Conservation (phyloP, 805 yeast genomes). For the Dipodascopsis uninucleata region DNA sequence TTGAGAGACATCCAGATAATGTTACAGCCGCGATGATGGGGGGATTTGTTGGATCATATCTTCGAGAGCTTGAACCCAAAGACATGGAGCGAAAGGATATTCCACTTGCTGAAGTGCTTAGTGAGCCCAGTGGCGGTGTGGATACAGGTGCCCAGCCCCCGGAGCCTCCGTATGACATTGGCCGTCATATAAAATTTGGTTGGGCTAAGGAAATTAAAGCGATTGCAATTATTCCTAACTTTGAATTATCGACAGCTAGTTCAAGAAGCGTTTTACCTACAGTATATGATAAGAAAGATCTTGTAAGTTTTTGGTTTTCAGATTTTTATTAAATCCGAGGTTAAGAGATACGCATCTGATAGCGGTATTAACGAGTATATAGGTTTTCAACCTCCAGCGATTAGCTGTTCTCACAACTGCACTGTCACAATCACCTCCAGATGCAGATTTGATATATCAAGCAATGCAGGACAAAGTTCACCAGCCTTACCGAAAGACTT, state of each 20-base stretch:
- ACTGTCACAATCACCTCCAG: constrained; percentile 77
- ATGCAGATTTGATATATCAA: constrained; percentile 76
- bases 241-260: constrained; percentile 89
- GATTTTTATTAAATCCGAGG: neutral
- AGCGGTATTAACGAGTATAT: neutral
- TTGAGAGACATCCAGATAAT: constrained; percentile 97
- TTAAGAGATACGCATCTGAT: neutral
- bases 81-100: constrained; percentile 75
- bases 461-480: constrained; percentile 97
- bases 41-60: constrained; percentile 93
- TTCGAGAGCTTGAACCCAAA: constrained; percentile 69
- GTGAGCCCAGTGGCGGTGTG: constrained; percentile 67
- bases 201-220: constrained; percentile 84
- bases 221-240: constrained; percentile 86
- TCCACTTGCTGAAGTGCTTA: constrained; percentile 80
- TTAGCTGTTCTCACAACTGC: constrained; percentile 90
- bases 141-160: constrained; percentile 69
- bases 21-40: constrained; percentile 99
- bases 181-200: constrained; percentile 80
- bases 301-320: constrained; percentile 36
- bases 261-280: constrained; percentile 86
- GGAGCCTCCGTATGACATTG: constrained; percentile 79
- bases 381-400: constrained; percentile 86
- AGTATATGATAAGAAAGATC: constrained; percentile 71
- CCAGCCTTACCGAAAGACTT: constrained; percentile 91